phyloP scores from a whole-genome alignment of 1,284 basidiomycete genomes.

The Moesziomyces parantarcticus region DNA sequence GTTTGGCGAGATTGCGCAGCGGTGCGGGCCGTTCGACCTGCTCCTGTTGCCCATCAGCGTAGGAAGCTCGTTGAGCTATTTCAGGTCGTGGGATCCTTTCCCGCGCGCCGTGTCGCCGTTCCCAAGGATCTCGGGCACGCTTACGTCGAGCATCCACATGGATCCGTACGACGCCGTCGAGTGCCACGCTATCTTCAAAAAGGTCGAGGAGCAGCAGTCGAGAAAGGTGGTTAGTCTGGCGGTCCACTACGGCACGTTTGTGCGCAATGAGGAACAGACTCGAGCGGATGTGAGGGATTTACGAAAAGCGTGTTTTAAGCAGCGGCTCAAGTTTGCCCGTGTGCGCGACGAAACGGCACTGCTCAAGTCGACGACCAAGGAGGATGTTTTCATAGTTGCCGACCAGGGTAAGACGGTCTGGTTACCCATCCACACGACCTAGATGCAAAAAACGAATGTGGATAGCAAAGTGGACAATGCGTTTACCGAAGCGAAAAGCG shows the following conservation, averaged over 20 bases:
- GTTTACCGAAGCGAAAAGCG: background rate
- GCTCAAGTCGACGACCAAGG: background rate
- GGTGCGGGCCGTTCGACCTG: slow-evolving; percentile 48
- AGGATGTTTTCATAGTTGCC: slow-evolving; percentile 51
- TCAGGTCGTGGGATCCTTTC: slow-evolving; percentile 57
- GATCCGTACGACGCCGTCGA: slow-evolving; percentile 56
- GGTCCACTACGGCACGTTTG: slow-evolving; percentile 56
- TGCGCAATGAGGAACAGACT: slow-evolving; percentile 53
- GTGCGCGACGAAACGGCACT: slow-evolving; percentile 15
- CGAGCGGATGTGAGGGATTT: slow-evolving; percentile 49
- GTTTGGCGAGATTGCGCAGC: slow-evolving; percentile 49
- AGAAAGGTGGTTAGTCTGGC: slow-evolving; percentile 33
- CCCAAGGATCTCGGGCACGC: slow-evolving; percentile 39
- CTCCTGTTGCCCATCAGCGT: slow-evolving; percentile 61
- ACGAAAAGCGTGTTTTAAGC: slow-evolving; percentile 36
- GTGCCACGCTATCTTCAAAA: slow-evolving; percentile 22
- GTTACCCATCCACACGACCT: slow-evolving; percentile 29
- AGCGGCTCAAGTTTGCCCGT: slow-evolving; percentile 17
- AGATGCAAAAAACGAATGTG: too few relatives aligned
- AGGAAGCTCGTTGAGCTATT: slow-evolving; percentile 49
- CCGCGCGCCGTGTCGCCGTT: slow-evolving; percentile 52
- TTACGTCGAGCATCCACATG: slow-evolving; percentile 59
- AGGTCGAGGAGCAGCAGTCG: slow-evolving; percentile 7
- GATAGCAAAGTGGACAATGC: background rate
- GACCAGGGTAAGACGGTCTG: slow-evolving; percentile 58